Conservation (phyloP, 352 stramenopile species). For the Pythium coloratum region DNA sequence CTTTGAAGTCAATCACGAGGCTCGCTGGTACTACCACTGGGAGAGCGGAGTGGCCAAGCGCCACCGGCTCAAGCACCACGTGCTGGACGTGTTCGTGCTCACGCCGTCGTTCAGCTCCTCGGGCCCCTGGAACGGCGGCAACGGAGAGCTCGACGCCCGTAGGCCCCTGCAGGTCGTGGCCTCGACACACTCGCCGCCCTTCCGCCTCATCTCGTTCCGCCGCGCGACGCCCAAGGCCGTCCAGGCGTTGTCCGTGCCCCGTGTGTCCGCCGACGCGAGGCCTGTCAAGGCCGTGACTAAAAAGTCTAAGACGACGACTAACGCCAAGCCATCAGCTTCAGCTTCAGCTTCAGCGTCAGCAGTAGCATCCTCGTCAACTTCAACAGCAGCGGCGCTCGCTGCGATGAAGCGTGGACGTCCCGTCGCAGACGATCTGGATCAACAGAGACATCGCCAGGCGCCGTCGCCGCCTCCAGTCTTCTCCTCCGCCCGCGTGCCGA, state of each 20-base stretch:
- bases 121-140: background rate
- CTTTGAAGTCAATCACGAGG: slow-evolving; percentile 51
- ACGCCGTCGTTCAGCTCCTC: slow-evolving; percentile 5
- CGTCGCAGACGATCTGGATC: background rate
- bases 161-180: slow-evolving; percentile 10
- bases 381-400: background rate
- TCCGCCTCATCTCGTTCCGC: slow-evolving; percentile 25
- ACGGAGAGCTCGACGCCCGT: background rate
- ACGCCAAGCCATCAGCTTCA: background rate
- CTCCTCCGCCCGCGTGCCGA: background rate
- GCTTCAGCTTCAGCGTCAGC: background rate
- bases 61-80: slow-evolving; percentile 51
- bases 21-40: slow-evolving; percentile 72
- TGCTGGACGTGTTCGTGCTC: slow-evolving; percentile 34
- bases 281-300: background rate
- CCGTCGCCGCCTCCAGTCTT: background rate
- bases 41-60: slow-evolving; percentile 55
- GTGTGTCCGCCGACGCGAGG: slow-evolving; percentile 2
- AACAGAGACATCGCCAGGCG: background rate
- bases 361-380: background rate
- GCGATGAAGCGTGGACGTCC: background rate
- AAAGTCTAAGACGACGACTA: background rate
- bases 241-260: slow-evolving; percentile 12
- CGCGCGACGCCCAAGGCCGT: slow-evolving; percentile 18
- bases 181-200: slow-evolving; percentile 9